Evolutionary conservation across 2,329 filamentous ascomycete species (phyloP).

Genomic region (Pestalotiopsis sp.): DNA sequence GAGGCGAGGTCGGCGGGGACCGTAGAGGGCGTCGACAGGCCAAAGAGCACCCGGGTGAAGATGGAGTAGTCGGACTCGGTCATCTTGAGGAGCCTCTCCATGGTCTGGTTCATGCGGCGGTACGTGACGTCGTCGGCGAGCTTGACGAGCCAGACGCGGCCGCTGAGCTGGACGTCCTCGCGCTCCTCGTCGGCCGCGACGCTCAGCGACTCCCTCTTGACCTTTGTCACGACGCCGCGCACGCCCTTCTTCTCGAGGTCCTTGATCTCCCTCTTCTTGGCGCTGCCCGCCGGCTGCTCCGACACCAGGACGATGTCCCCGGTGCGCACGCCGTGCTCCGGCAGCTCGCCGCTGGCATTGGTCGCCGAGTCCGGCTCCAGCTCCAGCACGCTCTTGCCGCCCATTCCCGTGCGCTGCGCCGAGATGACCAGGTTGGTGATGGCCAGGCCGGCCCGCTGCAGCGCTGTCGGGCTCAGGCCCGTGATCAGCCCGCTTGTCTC

Average conservation of each 20-base stretch:
- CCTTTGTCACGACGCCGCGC: constrained; percentile 71
- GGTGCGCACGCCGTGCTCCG: constrained; percentile 74
- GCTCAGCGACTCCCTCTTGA: constrained; percentile 59
- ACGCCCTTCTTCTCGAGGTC: constrained; percentile 71
- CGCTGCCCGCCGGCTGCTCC: constrained; percentile 73
- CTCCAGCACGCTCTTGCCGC: constrained; percentile 88
- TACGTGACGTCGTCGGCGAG: constrained; percentile 71
- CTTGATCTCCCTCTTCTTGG: constrained; percentile 72
- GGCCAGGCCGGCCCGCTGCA: constrained; percentile 79
- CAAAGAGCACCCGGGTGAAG: constrained; percentile 67
- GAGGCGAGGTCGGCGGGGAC: constrained; percentile 43
- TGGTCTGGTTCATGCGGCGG: constrained; percentile 65
- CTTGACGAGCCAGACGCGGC: constrained; percentile 67
- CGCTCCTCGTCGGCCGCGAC: constrained; percentile 72
- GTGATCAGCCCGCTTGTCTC: constrained; percentile 71
- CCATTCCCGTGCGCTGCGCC: constrained; percentile 84
- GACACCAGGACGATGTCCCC: constrained; percentile 80
- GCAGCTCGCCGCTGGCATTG: constrained; percentile 53
- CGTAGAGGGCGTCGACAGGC: constrained; percentile 55
- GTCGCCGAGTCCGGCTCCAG: constrained; percentile 75
- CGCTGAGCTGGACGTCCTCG: constrained; percentile 47
- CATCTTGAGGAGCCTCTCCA: constrained; percentile 64
- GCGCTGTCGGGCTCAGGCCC: constrained; percentile 67
- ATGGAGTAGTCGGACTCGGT: constrained; percentile 58
- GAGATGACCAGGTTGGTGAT: constrained; percentile 75